Evolutionary conservation across 2,329 filamentous ascomycete genomes (phyloP).

Genomic region (Aureobasidium sp.): DNA sequence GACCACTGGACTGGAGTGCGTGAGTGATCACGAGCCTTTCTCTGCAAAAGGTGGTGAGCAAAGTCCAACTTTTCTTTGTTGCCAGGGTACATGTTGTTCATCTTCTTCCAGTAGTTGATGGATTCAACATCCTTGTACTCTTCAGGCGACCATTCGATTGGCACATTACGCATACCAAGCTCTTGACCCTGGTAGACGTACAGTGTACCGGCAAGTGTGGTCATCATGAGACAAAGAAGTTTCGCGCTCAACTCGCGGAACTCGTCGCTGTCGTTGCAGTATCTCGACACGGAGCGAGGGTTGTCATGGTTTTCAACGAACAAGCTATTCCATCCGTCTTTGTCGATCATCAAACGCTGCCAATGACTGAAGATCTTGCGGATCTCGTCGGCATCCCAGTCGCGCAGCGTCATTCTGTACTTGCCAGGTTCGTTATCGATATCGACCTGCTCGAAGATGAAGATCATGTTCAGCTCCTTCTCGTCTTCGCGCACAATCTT

Average conservation of each 20-base stretch:
- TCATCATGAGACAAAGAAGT: slow-evolving; percentile 32
- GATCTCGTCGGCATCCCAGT: slow-evolving; percentile 39
- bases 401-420: slow-evolving; percentile 30
- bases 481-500: slow-evolving; percentile 35
- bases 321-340: slow-evolving; percentile 44
- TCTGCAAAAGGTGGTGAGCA: slow-evolving; percentile 48
- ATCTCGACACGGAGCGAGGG: slow-evolving; percentile 43
- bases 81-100: slow-evolving; percentile 33
- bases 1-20: slow-evolving; percentile 65
- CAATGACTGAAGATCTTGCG: slow-evolving; percentile 37
- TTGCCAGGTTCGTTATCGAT: slow-evolving; percentile 29
- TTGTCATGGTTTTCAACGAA: slow-evolving; percentile 45
- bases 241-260: slow-evolving; percentile 41
- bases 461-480: slow-evolving; percentile 43
- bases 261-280: slow-evolving; percentile 40
- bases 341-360: slow-evolving; percentile 43
- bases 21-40: slow-evolving; percentile 54
- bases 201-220: slow-evolving; percentile 41
- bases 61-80: slow-evolving; percentile 35
- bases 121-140: slow-evolving; percentile 49
- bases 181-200: slow-evolving; percentile 48
- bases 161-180: slow-evolving; percentile 45
- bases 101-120: slow-evolving; percentile 49
- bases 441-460: slow-evolving; percentile 41
- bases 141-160: slow-evolving; percentile 35